These are phyloP conservation scores for Lasiosphaeriaceae sp. DNA, from an alignment of 495 filamentous ascomycete species.

Conservation along the genomic window DNA sequence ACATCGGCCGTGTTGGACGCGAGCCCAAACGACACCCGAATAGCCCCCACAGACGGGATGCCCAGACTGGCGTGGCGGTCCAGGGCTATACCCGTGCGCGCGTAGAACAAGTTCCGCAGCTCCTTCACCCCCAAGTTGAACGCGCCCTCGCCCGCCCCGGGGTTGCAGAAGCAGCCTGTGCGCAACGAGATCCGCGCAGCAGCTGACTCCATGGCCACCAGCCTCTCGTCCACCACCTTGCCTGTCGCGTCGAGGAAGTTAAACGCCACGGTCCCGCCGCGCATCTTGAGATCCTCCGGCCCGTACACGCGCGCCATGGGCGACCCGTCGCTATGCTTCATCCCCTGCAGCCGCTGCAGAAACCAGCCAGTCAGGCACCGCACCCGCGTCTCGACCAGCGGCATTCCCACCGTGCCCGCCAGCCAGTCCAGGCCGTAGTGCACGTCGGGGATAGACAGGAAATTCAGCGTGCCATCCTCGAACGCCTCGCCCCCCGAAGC, in stretches of 20 bases:
- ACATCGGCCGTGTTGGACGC: slow-evolving; percentile 27
- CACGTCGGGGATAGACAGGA: slow-evolving; percentile 56
- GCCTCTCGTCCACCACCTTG: slow-evolving; percentile 50
- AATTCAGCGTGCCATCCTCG: slow-evolving; percentile 61
- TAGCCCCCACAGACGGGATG: slow-evolving; percentile 22
- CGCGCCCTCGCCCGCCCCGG: slow-evolving; percentile 41
- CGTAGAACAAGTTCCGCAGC: slow-evolving; percentile 8
- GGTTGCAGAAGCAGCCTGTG: slow-evolving; percentile 61
- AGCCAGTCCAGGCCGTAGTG: slow-evolving; percentile 45
- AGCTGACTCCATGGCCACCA: slow-evolving; percentile 40
- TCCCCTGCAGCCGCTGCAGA: slow-evolving; percentile 33
- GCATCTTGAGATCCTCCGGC: slow-evolving; percentile 41
- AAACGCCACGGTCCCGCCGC: slow-evolving; percentile 57
- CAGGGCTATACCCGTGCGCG: not conserved
- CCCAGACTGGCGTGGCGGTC: slow-evolving; percentile 18
- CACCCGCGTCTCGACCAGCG: slow-evolving; percentile 22
- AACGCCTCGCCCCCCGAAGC: slow-evolving; percentile 41
- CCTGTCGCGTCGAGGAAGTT: slow-evolving; percentile 45
- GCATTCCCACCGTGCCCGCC: slow-evolving; percentile 5
- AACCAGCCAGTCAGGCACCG: slow-evolving; percentile 46
- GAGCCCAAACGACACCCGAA: slow-evolving; percentile 31
- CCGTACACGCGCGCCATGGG: slow-evolving; percentile 50
- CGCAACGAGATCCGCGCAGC: slow-evolving; percentile 50
- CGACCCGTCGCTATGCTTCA: slow-evolving; percentile 48
- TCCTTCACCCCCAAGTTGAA: slow-evolving; percentile 8